These are phyloP conservation scores for Penicillium lagena DNA, from an alignment of 495 filamentous ascomycete genomes.

Conservation along the genomic window DNA sequence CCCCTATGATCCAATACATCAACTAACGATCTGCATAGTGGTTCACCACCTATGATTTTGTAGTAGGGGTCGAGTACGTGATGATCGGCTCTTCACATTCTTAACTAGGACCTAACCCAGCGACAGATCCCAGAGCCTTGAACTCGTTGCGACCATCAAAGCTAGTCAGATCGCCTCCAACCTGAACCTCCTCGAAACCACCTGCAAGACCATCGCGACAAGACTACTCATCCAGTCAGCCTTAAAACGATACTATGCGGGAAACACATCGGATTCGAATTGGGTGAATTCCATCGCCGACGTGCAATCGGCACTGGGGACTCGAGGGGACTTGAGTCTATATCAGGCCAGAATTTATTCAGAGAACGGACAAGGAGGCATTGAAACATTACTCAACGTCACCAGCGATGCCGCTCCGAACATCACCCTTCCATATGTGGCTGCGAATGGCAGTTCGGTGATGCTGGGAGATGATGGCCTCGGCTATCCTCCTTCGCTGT, in stretches of 20 bases:
- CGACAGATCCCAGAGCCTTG: conserved; percentile 46
- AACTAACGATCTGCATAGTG: conserved; percentile 30
- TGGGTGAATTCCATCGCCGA: conserved; percentile 53
- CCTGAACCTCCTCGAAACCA: conserved; percentile 65
- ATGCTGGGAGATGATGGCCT: conserved; percentile 50
- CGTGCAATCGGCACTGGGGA: conserved; percentile 54
- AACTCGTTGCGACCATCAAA: conserved; percentile 79
- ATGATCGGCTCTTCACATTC: neutral
- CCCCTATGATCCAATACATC: conserved; percentile 18
- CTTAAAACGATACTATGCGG: conserved; percentile 54
- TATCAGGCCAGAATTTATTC: conserved; percentile 65
- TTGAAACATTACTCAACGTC: conserved; percentile 50
- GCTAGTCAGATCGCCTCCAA: conserved; percentile 72
- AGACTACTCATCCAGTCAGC: conserved; percentile 60
- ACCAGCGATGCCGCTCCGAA: conserved; percentile 41
- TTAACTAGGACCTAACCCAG: neutral
- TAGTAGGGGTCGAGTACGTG: conserved; percentile 54
- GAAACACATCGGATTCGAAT: conserved; percentile 44
- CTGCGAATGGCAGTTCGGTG: conserved; percentile 49
- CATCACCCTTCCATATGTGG: conserved; percentile 51
- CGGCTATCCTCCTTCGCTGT: conserved; percentile 63
- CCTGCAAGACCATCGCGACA: conserved; percentile 58
- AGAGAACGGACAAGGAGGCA: conserved; percentile 45
- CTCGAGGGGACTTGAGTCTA: conserved; percentile 34
- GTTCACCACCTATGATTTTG: conserved; percentile 71